Evolutionary conservation across 2,329 filamentous ascomycete genomes (phyloP), one percentile per base, ranked within the genome.

Genomic region (Sporothrix luriei): DNA sequence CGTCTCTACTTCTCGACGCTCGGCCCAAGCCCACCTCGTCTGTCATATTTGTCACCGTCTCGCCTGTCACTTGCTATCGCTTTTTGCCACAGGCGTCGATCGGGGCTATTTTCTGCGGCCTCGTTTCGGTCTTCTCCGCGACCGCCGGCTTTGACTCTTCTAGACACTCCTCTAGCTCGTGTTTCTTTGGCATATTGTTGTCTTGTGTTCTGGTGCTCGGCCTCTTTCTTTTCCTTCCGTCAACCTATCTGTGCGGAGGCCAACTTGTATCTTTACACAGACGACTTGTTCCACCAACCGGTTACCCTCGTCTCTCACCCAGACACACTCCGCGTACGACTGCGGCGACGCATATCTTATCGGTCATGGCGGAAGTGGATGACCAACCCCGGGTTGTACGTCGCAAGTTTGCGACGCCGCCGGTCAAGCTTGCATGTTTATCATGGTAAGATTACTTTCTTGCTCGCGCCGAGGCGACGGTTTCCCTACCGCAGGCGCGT

Each of bases 391-490:
- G 69, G 16, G 67, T 69, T 6, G 72, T 69, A 68, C 72, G 73
- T 6, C 71, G 72, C 70, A 82, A 82, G 74, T 82, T 82, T 73
- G 80, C 80, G 57, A 78, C 79, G 38, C 83, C 83, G 64, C 83
- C 83, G 1, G 82, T 84, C 38, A 85, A 84, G 75, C 78, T 82
- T 66, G 83, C 83, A 26, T 84, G 83, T 73, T 78, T 84, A 69
- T 80, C 82, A 68, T 84, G 83, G 83, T 84, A 79, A 33, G 33
- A 33, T 33, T 71, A 80, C 65, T 19, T 11, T 10, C 19, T 6
- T 33, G 46, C 33, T 11, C 48, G 21, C 33, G 13, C 19, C 54
- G 19, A 38, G 24, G 65, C 65, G 10, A 24, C 21, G 19, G 7
- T 7, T 21, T 43, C 11, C 33, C 26, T 1, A n/a, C 6, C 6